Conservation (phyloP, 225 moss, liverwort and hornwort genomes). For the Straminergon stramineum region DNA sequence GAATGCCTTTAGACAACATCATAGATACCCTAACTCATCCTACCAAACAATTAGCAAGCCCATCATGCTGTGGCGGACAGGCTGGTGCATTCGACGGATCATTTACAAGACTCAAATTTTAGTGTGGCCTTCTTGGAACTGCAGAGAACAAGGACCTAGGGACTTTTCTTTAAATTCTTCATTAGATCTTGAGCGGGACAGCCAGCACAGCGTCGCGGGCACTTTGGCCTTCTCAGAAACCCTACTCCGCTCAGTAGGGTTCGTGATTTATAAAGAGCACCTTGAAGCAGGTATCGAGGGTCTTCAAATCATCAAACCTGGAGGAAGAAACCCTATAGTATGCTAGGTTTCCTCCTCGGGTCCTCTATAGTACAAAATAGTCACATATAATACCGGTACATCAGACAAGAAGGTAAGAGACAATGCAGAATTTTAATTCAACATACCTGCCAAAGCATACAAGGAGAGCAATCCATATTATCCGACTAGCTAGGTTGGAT, state of each 20-base stretch:
- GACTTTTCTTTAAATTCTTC: neutral
- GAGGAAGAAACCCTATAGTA: neutral
- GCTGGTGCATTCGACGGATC: neutral
- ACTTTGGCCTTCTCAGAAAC: neutral
- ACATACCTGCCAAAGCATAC: slow-evolving; percentile 74
- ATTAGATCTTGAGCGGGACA: neutral
- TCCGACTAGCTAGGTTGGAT: slow-evolving; percentile 50
- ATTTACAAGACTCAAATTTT: neutral
- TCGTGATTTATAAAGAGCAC: neutral
- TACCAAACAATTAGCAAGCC: neutral
- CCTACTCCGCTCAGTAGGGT: neutral
- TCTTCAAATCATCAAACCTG: neutral
- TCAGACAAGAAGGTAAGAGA: neutral
- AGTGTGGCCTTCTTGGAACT: neutral
- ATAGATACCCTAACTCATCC: neutral
- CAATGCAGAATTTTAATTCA: neutral
- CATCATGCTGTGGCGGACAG: neutral
- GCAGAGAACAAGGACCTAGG: neutral
- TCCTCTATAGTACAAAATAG: neutral
- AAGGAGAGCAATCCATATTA: slow-evolving; percentile 66
- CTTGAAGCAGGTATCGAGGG: neutral
- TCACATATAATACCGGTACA: neutral
- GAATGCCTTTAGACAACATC: neutral
- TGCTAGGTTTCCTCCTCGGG: neutral
- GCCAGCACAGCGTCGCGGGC: neutral